Evolutionary conservation across 805 yeast species (phyloP).

Genomic region (Candida qinlingensis): DNA sequence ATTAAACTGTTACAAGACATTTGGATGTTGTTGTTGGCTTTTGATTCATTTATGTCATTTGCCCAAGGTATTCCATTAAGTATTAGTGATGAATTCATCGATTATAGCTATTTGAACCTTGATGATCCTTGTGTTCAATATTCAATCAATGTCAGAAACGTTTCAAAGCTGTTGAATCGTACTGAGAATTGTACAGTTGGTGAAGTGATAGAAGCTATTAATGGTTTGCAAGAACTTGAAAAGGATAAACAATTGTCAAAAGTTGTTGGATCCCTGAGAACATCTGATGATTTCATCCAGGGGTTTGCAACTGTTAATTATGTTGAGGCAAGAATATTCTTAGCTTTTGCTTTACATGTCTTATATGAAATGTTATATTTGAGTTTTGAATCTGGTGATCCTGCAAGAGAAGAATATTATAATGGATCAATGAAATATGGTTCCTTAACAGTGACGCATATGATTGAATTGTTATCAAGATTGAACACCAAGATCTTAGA

Average conservation of each 20-base stretch:
- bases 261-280: conserved; percentile 3
- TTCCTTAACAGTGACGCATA: conserved; percentile 16
- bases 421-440: conserved; percentile 20
- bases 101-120: background rate
- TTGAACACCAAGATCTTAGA: conserved; percentile 6
- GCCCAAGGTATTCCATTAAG: conserved; percentile 20
- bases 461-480: conserved; percentile 17
- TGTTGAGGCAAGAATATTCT: conserved; percentile 10
- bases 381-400: conserved; percentile 9
- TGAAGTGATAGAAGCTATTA: conserved; percentile 13
- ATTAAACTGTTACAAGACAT: conserved; percentile 9
- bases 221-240: conserved; percentile 14
- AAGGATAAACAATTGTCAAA: conserved; percentile 11
- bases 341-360: conserved; percentile 11
- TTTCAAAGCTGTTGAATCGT: conserved; percentile 5
- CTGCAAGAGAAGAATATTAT: conserved; percentile 7
- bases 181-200: conserved; percentile 6
- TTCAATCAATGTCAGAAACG: conserved; percentile 11
- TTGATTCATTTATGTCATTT: conserved; percentile 17
- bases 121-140: conserved; percentile 3
- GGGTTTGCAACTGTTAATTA: conserved; percentile 1
- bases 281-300: conserved; percentile 3
- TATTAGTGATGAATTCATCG: conserved; percentile 14
- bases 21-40: conserved; percentile 16
- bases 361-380: conserved; percentile 17